Conservation (phyloP, 257 asterid genomes). For the Mitragyna speciosa region DNA sequence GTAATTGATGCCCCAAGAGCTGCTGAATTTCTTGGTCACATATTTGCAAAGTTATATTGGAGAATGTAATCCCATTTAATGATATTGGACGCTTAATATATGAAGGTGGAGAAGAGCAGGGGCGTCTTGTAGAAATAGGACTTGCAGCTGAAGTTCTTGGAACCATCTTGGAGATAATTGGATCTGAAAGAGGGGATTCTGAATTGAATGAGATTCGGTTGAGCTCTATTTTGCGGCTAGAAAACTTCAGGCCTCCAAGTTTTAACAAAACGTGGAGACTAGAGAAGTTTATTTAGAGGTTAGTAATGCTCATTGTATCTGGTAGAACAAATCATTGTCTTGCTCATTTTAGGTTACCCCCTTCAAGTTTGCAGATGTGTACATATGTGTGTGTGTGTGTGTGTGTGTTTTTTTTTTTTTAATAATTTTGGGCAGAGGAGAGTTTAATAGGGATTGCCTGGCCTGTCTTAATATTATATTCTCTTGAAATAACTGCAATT, state of each 20-base stretch:
- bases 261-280: constrained; percentile 38
- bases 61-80: constrained; percentile 29
- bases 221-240: constrained; percentile 30
- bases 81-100: constrained; percentile 35
- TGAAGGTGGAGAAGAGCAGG: constrained; percentile 52
- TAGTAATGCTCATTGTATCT: constrained; percentile 19
- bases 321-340: constrained; percentile 31
- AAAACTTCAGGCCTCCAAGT: constrained; percentile 43
- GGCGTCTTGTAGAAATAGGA: constrained; percentile 46
- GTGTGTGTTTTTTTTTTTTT: no score
- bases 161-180: constrained; percentile 39
- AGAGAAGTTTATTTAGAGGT: constrained; percentile 42
- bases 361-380: constrained; percentile 17
- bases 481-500: constrained; percentile 18
- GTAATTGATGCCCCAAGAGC: constrained; percentile 59
- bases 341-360: constrained; percentile 19
- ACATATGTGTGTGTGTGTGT: not conserved
- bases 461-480: constrained; percentile 8
- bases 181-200: constrained; percentile 36
- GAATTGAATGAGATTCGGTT: constrained; percentile 26
- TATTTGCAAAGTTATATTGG: constrained; percentile 38
- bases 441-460: constrained; percentile 1
- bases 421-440: constrained; percentile 15
- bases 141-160: constrained; percentile 53
- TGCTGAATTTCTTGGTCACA: constrained; percentile 44